Evolutionary conservation across 805 yeast genomes (phyloP), one percentile per base, ranked within the genome.

Genomic region (Candida michaelii): DNA sequence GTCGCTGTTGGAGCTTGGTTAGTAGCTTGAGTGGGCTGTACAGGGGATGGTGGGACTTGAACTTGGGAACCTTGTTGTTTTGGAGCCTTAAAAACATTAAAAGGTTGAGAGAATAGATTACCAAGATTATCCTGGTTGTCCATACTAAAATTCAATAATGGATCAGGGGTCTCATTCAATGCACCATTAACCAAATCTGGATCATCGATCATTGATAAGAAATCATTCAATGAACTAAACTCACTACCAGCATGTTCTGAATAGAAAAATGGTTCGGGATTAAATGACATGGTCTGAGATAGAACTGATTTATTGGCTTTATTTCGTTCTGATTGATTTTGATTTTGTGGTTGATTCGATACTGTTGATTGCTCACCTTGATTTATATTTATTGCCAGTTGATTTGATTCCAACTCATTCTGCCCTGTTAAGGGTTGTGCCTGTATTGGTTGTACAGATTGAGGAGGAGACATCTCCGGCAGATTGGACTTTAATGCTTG

Each of bases 181-280:
- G 72, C 63, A 42, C 71, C 72, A 52, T 71, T 76, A 9, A 80
- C 82, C 54, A 82, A 65, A 40, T 82, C 86, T 0, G 90, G 86
- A 56, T 89, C 96, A 54, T 90, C 97, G 35, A 90, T 78, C 87
- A 90, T 87, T 1, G 90, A 82, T 40, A 90, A 66, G 54, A 90
- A 90, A 58, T 90, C 97, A 45, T 89, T 89, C 51, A 90, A 69
- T 0, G 96, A 89, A 48, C 89, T 82, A 57, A 90, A 89, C 63
- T 90, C 97, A 15, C 93, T 83, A 2, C 96, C 96, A 0, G 93
- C 95, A 58, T 89, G 95, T 54, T 89, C 96, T 0, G 96, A 85
- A 49, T 80, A 84, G 65, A 89, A 89, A 44, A 85, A 79, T 0
- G 95, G 93, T 48, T 82, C 86, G 45, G 82, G 87, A 51, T 76